These are phyloP conservation scores for Fusarium decemcellulare DNA, from an alignment of 2,329 filamentous ascomycete genomes.

Conservation along the genomic window DNA sequence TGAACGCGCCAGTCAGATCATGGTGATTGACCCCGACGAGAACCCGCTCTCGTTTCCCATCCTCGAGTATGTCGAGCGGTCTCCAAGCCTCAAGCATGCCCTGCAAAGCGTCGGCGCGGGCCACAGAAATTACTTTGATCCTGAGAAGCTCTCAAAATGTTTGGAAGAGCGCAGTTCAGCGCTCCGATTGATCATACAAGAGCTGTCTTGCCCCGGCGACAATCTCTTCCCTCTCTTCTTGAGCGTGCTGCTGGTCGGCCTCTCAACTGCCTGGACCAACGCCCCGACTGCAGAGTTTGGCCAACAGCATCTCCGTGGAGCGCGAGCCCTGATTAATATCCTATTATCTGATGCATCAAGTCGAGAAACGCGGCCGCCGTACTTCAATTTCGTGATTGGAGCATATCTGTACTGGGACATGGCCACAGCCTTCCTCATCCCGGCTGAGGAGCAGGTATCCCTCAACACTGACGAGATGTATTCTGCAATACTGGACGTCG, in stretches of 20 bases:
- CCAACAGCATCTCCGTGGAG: neutral
- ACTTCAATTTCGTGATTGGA: neutral
- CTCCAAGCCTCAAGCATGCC: neutral
- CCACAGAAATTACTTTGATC: neutral
- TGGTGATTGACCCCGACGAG: neutral
- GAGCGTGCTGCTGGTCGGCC: neutral
- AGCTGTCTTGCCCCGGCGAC: neutral
- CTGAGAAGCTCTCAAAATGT: neutral
- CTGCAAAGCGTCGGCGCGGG: neutral
- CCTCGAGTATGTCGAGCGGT: neutral
- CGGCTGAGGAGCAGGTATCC: neutral
- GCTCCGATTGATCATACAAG: neutral
- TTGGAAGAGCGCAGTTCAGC: neutral
- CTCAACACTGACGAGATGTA: neutral
- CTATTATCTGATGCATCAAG: neutral
- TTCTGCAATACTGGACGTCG: neutral
- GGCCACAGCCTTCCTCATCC: neutral
- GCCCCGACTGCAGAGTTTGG: neutral
- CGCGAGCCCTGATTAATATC: neutral
- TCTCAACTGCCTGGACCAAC: neutral
- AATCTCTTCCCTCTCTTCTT: neutral
- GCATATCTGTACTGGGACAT: neutral
- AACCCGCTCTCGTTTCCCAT: constrained; percentile 4
- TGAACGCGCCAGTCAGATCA: constrained; percentile 7
- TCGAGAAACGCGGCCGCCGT: neutral